Percentiles rank a stretch among this genome's conserved stretches.
These are phyloP conservation scores for Ceratocystis cacaofunesta DNA, from an alignment of 2,329 filamentous ascomycete genomes.

Conservation along the genomic window DNA sequence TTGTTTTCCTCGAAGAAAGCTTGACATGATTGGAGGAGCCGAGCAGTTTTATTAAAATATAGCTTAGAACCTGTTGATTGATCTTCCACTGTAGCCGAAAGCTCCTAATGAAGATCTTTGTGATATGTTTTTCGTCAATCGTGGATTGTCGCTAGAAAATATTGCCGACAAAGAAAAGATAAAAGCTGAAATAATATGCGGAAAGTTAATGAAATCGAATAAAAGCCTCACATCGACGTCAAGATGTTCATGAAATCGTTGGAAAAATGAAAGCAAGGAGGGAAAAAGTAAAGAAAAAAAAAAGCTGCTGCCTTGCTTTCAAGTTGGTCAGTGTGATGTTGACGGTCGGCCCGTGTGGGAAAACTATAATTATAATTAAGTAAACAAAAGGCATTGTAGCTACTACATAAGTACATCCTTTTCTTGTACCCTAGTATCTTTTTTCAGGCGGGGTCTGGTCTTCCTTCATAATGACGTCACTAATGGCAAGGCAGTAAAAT, in stretches of 20 bases:
- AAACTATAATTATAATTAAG: background rate
- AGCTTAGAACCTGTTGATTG: constrained; percentile 52
- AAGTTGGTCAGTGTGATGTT: background rate
- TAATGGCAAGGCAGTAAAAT: background rate
- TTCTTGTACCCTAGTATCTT: background rate
- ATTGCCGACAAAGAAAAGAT: background rate
- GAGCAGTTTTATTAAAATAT: constrained; percentile 81
- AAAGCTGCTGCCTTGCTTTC: background rate
- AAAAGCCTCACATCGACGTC: background rate
- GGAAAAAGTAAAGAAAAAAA: background rate
- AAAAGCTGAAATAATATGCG: background rate
- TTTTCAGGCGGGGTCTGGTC: background rate
- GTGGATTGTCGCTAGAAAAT: background rate
- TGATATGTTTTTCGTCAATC: background rate
- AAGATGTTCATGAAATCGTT: background rate
- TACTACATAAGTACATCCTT: background rate
- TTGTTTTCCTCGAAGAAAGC: constrained; percentile 84
- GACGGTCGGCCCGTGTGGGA: background rate
- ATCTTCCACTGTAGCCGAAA: background rate
- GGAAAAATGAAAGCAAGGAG: background rate
- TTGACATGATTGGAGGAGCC: constrained; percentile 54
- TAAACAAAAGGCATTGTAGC: background rate
- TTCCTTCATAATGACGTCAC: background rate
- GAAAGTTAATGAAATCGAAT: background rate
- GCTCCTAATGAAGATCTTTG: background rate